Conservation (phyloP, 768 basidiomycete species). For the Pholiota conissans region DNA sequence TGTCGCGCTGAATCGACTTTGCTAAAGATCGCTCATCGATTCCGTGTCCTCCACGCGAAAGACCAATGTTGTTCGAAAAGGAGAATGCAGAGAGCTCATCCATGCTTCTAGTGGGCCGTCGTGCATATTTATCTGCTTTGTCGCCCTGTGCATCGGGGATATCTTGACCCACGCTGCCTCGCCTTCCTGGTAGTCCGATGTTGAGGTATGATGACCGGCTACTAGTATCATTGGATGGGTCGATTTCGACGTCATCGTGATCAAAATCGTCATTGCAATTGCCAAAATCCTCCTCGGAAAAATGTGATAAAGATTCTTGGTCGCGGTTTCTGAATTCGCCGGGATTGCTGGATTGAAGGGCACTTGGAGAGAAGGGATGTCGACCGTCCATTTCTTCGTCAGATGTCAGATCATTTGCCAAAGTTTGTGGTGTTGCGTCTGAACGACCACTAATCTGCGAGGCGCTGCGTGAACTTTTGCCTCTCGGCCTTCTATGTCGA, state of each 20-base stretch:
- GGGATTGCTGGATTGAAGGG: constrained; percentile 1
- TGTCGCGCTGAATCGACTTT: constrained; percentile 32
- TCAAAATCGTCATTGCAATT: constrained; percentile 46
- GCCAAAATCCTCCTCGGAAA: constrained; percentile 28
- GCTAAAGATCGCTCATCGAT: constrained; percentile 18
- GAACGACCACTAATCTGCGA: constrained; percentile 28
- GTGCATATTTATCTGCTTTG: constrained; percentile 56
- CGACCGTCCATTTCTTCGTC: constrained; percentile 36
- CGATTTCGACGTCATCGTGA: constrained; percentile 30
- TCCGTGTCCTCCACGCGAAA: constrained; percentile 6
- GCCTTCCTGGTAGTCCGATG: constrained; percentile 27
- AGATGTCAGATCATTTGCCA: constrained; percentile 34
- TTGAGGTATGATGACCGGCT: constrained; percentile 20
- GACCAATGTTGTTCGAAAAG: constrained; percentile 11
- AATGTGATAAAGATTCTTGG: constrained; percentile 22
- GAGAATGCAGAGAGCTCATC: constrained; percentile 39
- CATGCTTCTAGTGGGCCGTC: constrained; percentile 60
- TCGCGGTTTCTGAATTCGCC: constrained; percentile 4
- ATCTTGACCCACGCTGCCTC: constrained; percentile 62
- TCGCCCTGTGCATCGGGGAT: constrained; percentile 45
- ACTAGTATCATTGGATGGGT: no score
- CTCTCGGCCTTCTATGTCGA: constrained; percentile 26
- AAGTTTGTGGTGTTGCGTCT: constrained; percentile 33
- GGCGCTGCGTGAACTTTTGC: constrained; percentile 21
- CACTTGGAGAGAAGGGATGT: constrained; percentile 29